phyloP scores from a whole-genome alignment of 2,329 filamentous ascomycete genomes.

The Fusarium oxysporum region DNA sequence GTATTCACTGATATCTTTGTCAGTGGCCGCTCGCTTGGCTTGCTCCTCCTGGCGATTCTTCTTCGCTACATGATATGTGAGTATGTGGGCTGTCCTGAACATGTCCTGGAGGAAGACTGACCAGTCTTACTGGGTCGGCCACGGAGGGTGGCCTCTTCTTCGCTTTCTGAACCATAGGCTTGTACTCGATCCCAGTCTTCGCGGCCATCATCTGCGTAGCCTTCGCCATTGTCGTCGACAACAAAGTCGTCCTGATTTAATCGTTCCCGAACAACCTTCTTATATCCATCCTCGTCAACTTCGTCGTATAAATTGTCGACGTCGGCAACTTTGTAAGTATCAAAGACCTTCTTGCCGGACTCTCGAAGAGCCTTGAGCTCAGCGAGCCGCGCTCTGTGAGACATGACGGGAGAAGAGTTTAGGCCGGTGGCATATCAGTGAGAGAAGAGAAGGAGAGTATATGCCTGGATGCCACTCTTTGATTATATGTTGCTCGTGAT shows the following conservation, averaged over 20 bases:
- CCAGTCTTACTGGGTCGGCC: conserved; percentile 65
- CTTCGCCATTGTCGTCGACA: conserved; percentile 96
- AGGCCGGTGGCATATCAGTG: conserved; percentile 40
- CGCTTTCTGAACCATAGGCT: conserved; percentile 79
- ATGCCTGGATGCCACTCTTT: not conserved
- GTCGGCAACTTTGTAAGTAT: conserved; percentile 87
- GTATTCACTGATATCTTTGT: conserved; percentile 93
- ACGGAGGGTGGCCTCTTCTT: conserved; percentile 57
- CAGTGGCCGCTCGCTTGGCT: conserved; percentile 85
- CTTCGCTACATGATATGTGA: conserved; percentile 69
- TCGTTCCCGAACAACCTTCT: conserved; percentile 90
- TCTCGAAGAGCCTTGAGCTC: conserved; percentile 87
- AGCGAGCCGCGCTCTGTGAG: conserved; percentile 68
- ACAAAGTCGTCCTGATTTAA: conserved; percentile 97
- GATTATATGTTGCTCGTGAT: not conserved
- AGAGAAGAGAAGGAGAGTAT: not conserved
- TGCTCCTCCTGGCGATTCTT: conserved; percentile 89
- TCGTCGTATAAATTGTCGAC: conserved; percentile 91
- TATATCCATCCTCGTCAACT: conserved; percentile 96
- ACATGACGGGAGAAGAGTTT: conserved; percentile 47
- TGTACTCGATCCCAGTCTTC: conserved; percentile 89
- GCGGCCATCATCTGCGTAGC: conserved; percentile 95
- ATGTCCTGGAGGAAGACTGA: conserved; percentile 46
- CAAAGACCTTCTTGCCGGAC: conserved; percentile 90
- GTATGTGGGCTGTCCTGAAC: not conserved